These are phyloP conservation scores for Crithidia fasciculata DNA, from an alignment of 208 protist species.

Conservation along the genomic window DNA sequence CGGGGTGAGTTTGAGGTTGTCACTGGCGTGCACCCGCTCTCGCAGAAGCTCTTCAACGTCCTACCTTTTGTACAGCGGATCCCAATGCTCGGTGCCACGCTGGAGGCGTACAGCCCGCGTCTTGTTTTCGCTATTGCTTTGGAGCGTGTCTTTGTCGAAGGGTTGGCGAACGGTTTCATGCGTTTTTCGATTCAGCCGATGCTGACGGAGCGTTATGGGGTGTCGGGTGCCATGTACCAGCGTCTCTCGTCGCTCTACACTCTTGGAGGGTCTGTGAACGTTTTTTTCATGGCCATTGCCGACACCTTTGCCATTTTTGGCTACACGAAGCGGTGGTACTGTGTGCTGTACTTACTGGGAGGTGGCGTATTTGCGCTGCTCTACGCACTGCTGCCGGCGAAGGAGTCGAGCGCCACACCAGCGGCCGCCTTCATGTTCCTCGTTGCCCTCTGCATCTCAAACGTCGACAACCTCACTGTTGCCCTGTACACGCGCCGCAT, in stretches of 20 bases:
- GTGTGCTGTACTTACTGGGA: constrained; percentile 46
- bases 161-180: constrained; percentile 27
- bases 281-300: constrained; percentile 59
- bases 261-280: constrained; percentile 73
- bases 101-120: constrained; percentile 26
- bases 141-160: constrained; percentile 31
- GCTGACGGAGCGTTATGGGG: constrained; percentile 40
- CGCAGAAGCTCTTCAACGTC: constrained; percentile 24
- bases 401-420: constrained; percentile 37
- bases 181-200: constrained; percentile 30
- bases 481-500: constrained; percentile 76
- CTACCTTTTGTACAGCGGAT: constrained; percentile 29
- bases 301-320: constrained; percentile 71
- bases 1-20: background rate
- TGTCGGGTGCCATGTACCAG: constrained; percentile 52
- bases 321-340: constrained; percentile 84
- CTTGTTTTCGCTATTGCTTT: constrained; percentile 17
- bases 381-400: constrained; percentile 53
- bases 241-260: constrained; percentile 50
- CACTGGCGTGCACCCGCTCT: constrained; percentile 21
- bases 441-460: constrained; percentile 48
- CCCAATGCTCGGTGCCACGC: constrained; percentile 32
- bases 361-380: constrained; percentile 48
- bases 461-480: constrained; percentile 69
- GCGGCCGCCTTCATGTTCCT: constrained; percentile 60